Evolutionary conservation across 2,329 filamentous ascomycete genomes (phyloP).

Genomic region (Epichloe elymi): DNA sequence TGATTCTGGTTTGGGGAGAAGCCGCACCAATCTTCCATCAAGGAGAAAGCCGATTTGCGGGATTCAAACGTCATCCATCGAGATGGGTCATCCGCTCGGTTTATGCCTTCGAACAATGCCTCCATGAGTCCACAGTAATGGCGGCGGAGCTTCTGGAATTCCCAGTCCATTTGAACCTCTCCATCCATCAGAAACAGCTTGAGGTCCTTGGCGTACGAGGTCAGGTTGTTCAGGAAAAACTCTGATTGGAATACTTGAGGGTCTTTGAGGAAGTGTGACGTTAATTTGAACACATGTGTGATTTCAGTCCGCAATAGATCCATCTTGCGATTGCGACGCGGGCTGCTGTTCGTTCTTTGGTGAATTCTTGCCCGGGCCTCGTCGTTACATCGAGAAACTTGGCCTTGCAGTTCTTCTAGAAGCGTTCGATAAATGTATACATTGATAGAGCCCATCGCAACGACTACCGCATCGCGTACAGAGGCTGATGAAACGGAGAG

Average conservation of each 20-base stretch:
- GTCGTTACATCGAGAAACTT: slow-evolving; percentile 74
- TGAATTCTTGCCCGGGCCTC: slow-evolving; percentile 80
- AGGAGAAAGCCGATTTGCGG: slow-evolving; percentile 81
- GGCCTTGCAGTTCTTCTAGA: slow-evolving; percentile 78
- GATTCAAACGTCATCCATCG: slow-evolving; percentile 98
- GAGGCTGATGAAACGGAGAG: slow-evolving; percentile 67
- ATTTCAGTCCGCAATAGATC: slow-evolving; percentile 86
- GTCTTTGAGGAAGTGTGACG: slow-evolving; percentile 74
- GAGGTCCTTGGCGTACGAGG: slow-evolving; percentile 80
- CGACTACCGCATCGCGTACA: slow-evolving; percentile 80
- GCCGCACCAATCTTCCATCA: slow-evolving; percentile 99
- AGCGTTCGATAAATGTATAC: slow-evolving; percentile 84
- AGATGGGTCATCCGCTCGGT: slow-evolving; percentile 68
- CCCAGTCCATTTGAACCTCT: slow-evolving; percentile 88
- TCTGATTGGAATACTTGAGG: slow-evolving; percentile 72
- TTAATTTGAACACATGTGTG: slow-evolving; percentile 90
- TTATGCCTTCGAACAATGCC: slow-evolving; percentile 83
- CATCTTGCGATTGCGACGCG: slow-evolving; percentile 68
- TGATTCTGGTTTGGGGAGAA: slow-evolving; percentile 85
- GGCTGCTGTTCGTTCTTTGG: slow-evolving; percentile 71
- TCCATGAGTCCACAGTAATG: slow-evolving; percentile 94
- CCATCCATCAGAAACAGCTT: slow-evolving; percentile 91
- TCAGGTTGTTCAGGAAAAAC: slow-evolving; percentile 79
- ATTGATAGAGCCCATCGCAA: slow-evolving; percentile 89
- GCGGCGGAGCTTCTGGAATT: slow-evolving; percentile 79